Evolutionary conservation across 2,329 filamentous ascomycete species (phyloP).

Genomic region (Trematosphaeria pertusa): DNA sequence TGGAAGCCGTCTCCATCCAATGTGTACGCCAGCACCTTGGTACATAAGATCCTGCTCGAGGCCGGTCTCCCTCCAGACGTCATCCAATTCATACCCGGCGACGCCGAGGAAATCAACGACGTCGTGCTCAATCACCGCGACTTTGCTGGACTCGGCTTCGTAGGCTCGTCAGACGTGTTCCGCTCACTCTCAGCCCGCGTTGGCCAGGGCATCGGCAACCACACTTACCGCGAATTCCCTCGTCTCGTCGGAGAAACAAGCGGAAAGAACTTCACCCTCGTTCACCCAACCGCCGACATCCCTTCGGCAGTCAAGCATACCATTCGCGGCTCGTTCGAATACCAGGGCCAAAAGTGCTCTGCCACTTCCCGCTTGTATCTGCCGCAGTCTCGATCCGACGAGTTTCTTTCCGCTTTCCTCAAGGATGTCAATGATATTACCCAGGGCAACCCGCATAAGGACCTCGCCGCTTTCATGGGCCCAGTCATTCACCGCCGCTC

Average conservation of each 20-base stretch:
- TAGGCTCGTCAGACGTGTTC: slow-evolving; percentile 89
- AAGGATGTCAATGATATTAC: slow-evolving; percentile 72
- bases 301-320: slow-evolving; percentile 80
- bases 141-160: slow-evolving; percentile 91
- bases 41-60: slow-evolving; percentile 90
- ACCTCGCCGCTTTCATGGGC: slow-evolving; percentile 79
- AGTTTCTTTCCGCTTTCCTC: slow-evolving; percentile 70
- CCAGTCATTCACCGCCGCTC: slow-evolving; percentile 82
- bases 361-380: slow-evolving; percentile 82
- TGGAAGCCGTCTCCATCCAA: slow-evolving; percentile 93
- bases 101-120: slow-evolving; percentile 81
- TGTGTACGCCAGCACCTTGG: slow-evolving; percentile 83
- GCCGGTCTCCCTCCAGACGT: slow-evolving; percentile 86
- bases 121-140: slow-evolving; percentile 75
- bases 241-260: slow-evolving; percentile 88
- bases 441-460: slow-evolving; percentile 68
- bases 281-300: slow-evolving; percentile 78
- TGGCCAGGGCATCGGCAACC: slow-evolving; percentile 77
- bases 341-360: slow-evolving; percentile 88
- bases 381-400: slow-evolving; percentile 72
- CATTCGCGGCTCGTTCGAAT: slow-evolving; percentile 84
- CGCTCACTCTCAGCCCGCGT: slow-evolving; percentile 85
- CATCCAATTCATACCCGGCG: slow-evolving; percentile 89
- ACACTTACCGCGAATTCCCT: slow-evolving; percentile 81
- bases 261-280: slow-evolving; percentile 88